Base-by-base conservation (phyloP, 1,139 yeast genomes). In the Saccharomyces uvarum region DNA sequence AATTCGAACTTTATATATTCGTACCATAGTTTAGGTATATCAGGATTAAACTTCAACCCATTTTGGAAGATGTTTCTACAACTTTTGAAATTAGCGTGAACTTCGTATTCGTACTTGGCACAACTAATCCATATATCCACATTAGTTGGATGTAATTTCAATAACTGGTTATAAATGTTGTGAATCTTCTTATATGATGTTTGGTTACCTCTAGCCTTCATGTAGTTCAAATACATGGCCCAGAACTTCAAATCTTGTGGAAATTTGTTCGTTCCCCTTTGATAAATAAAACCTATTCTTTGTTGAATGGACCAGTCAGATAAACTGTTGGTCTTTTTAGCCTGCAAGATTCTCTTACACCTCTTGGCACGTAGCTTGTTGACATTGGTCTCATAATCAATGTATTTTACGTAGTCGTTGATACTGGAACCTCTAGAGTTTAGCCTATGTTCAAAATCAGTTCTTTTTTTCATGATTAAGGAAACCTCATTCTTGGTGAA, bases 61-160 rank as follows among this genome's bases (percentile, higher is more conserved):
- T 88, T 80, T 70, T 91, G 97, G 72, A 91, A 84, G 49, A 93
- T 77, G 11, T 82, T 80, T 71, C 99, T 80, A 16, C 98, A 95
- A 48, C 96, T 95, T 66, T 86, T 83, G 53, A 96, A 90, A 64
- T 90, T 88, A 51, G 93, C 88, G 70, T 93, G 90, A 47, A 79
- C 80, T 64, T 93, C 97, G 64, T 88, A 84, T 72, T 95, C 98
- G 70, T 89, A 90, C 68, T 88, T 88, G 50, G 98, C 97, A 26
- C 97, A 97, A 65, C 90, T 81, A 53, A 93, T 81, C 99, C 99
- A 95, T 13, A 95, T 88, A 63, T 85, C 86, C 1, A 90, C 81
- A 66, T 90, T 88, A 53, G 88, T 80, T n/a, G 99, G 98, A 67
- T 93, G 98, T 59, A 89, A 74, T 71, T 86, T 90, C 63, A 95